These are phyloP conservation scores for Reticulascus tulasneorum DNA, from an alignment of 2,329 filamentous ascomycete species.

Conservation along the genomic window DNA sequence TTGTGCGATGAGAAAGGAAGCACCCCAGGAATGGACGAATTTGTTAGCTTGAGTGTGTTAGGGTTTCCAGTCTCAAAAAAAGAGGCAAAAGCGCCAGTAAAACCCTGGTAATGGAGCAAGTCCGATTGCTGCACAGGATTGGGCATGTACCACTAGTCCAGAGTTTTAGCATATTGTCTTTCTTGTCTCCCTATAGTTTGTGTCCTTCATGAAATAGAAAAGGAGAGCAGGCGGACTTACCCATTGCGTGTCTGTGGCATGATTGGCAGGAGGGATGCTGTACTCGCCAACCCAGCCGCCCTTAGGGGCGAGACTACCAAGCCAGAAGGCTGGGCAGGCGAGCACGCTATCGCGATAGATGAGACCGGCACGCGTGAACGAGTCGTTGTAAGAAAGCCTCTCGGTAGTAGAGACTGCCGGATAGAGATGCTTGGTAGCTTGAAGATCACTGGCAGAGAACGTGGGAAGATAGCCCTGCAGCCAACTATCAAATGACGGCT, in stretches of 20 bases:
- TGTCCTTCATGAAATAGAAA: background rate
- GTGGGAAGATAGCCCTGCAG: slow-evolving; percentile 49
- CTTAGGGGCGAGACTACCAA: slow-evolving; percentile 37
- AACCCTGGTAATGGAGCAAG: slow-evolving; percentile 51
- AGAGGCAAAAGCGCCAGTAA: slow-evolving; percentile 47
- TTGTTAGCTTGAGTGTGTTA: slow-evolving; percentile 52
- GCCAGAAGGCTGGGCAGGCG: slow-evolving; percentile 58
- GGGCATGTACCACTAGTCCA: slow-evolving; percentile 58
- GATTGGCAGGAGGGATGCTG: slow-evolving; percentile 53
- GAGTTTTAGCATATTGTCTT: slow-evolving; percentile 2
- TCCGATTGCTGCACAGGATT: slow-evolving; percentile 49
- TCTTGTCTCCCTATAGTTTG: background rate
- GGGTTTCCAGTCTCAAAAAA: slow-evolving; percentile 58
- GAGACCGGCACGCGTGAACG: slow-evolving; percentile 49
- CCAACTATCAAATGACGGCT: slow-evolving; percentile 48
- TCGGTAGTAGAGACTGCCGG: slow-evolving; percentile 43
- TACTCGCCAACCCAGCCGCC: slow-evolving; percentile 56
- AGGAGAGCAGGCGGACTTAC: slow-evolving; percentile 33
- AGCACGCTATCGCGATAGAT: slow-evolving; percentile 56
- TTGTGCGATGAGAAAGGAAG: slow-evolving; percentile 35
- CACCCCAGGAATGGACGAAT: slow-evolving; percentile 35
- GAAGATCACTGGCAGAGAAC: slow-evolving; percentile 34
- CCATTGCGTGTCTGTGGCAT: slow-evolving; percentile 54
- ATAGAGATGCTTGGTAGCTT: slow-evolving; percentile 39
- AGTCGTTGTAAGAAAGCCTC: slow-evolving; percentile 45